A percentile compares a stretch with the other conserved stretches of the same genome.
Evolutionary conservation across 139 green algal genomes (phyloP).

Genomic region (Chlorella vulgaris): DNA sequence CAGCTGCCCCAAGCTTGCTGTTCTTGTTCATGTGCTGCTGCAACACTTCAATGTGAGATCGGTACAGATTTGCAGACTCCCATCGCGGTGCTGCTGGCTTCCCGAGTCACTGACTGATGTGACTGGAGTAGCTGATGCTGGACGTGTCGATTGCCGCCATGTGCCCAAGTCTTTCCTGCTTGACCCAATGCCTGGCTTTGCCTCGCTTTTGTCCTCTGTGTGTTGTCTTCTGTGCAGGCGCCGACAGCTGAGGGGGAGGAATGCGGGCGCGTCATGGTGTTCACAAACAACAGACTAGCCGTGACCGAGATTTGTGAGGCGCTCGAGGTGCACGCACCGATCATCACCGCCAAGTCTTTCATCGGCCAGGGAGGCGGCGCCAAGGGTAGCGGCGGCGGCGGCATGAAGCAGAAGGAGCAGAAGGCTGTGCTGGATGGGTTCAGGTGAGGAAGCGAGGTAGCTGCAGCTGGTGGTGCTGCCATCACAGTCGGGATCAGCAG

Average conservation of each 20-base stretch:
- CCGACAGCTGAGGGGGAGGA: neutral
- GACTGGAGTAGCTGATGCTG: no score
- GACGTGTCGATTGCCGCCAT: neutral
- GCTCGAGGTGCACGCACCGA: slow-evolving; percentile 58
- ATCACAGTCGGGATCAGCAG: neutral
- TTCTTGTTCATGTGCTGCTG: slow-evolving; percentile 39
- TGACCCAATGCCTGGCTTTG: neutral
- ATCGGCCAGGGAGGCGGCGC: slow-evolving; percentile 78
- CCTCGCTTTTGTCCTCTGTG: no score
- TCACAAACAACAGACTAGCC: slow-evolving; percentile 65
- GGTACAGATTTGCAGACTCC: no score
- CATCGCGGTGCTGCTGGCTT: neutral
- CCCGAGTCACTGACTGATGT: neutral
- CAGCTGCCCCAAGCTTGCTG: slow-evolving; percentile 12
- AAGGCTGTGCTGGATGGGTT: slow-evolving; percentile 69
- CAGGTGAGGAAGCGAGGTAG: slow-evolving; percentile 26
- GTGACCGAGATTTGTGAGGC: slow-evolving; percentile 74
- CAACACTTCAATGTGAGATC: slow-evolving; percentile 16
- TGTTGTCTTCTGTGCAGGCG: neutral
- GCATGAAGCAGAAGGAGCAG: slow-evolving; percentile 62
- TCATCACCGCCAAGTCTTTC: slow-evolving; percentile 76
- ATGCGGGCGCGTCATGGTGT: slow-evolving; percentile 46
- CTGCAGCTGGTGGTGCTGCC: no score
- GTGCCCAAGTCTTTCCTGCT: neutral
- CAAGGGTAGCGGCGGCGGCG: neutral